phyloP scores from a whole-genome alignment of 306 rosid genomes.

The Fragaria ananassa region DNA sequence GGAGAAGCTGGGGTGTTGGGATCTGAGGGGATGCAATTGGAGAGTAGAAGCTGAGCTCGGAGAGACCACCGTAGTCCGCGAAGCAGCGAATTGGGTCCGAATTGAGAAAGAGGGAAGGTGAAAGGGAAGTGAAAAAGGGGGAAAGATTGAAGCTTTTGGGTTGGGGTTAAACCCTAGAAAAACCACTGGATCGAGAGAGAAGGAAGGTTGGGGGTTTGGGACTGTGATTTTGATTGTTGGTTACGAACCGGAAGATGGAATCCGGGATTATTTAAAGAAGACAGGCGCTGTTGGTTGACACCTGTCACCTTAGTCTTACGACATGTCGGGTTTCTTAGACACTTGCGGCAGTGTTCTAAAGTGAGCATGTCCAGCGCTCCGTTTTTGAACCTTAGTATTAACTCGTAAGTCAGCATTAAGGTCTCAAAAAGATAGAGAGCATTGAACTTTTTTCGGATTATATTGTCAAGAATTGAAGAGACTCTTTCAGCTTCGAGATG shows the following conservation, averaged over 20 bases:
- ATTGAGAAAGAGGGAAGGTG: not conserved
- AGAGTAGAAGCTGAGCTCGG: slow-evolving; percentile 18
- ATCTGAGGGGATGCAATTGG: not conserved
- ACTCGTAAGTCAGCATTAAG: too few species aligned
- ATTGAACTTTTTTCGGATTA: not conserved
- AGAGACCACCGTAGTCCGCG: not conserved
- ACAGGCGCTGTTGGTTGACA: not conserved
- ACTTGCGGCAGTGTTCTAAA: too few species aligned
- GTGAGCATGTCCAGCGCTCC: too few species aligned
- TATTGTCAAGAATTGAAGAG: not conserved
- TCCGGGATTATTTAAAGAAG: not conserved
- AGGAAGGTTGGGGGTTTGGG: not conserved
- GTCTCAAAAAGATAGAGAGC: too few species aligned
- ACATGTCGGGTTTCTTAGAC: not conserved
- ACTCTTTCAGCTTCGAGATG: not conserved
- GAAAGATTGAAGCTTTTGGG: not conserved
- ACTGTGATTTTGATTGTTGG: not conserved
- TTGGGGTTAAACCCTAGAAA: slow-evolving; percentile 28
- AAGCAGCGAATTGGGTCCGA: not conserved
- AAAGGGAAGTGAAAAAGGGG: not conserved
- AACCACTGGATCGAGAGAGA: slow-evolving; percentile 20
- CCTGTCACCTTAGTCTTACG: slow-evolving; percentile 5
- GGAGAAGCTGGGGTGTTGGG: slow-evolving; percentile 8
- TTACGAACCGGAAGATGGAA: not conserved
- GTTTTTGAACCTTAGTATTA: too few species aligned